Conservation (phyloP, 805 yeast species). For the Maudiozyma saulgeensis region DNA sequence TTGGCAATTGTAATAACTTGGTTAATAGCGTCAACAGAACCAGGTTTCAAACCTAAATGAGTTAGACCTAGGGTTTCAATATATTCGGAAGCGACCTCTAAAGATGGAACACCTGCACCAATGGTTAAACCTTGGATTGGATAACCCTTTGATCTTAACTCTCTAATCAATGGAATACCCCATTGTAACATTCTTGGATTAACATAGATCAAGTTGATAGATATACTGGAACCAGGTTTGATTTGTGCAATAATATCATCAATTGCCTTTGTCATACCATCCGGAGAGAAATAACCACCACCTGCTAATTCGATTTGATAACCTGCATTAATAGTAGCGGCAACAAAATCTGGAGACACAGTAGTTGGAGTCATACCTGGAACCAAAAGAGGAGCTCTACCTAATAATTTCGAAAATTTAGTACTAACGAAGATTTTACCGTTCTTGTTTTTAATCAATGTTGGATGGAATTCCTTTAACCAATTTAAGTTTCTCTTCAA, state of each 20-base stretch:
- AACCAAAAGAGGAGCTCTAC: conserved; percentile 93
- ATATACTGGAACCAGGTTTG: conserved; percentile 81
- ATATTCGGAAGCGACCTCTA: conserved; percentile 95
- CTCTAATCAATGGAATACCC: conserved; percentile 94
- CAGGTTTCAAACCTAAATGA: conserved; percentile 95
- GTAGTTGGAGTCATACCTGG: conserved; percentile 99
- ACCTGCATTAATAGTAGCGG: conserved; percentile 92
- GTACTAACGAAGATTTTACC: conserved; percentile 85
- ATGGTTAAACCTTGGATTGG: conserved; percentile 93
- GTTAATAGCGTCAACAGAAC: conserved; percentile 85
- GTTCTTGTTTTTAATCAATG: conserved; percentile 59
- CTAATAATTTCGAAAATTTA: conserved; percentile 81
- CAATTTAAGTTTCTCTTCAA: conserved; percentile 84
- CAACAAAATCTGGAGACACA: conserved; percentile 86
- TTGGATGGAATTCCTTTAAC: conserved; percentile 83
- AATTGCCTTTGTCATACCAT: conserved; percentile 63
- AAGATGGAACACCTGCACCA: conserved; percentile 99
- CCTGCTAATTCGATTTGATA: conserved; percentile 97
- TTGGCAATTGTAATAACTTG: conserved; percentile 85
- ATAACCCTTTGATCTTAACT: conserved; percentile 81
- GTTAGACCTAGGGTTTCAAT: conserved; percentile 86
- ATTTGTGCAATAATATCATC: conserved; percentile 59
- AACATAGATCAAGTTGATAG: conserved; percentile 88
- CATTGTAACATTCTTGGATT: conserved; percentile 97
- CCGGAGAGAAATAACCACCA: conserved; percentile 89